Conservation (phyloP, 2,329 filamentous ascomycete species). For the Calonectria naviculata region DNA sequence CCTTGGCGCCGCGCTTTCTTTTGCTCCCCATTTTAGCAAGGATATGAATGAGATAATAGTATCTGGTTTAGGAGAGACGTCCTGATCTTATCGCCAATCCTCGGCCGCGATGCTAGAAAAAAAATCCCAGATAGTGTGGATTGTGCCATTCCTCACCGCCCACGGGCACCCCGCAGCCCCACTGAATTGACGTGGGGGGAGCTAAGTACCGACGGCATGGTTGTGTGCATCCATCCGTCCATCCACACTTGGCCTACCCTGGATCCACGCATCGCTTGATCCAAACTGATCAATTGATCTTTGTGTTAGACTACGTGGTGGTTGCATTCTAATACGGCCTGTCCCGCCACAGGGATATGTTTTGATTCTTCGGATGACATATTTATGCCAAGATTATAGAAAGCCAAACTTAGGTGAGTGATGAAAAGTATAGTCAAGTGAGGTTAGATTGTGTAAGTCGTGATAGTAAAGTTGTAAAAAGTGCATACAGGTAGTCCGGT, state of each 20-base stretch:
- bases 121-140: constrained; percentile 21
- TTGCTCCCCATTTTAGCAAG: constrained; percentile 46
- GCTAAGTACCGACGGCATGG: not conserved
- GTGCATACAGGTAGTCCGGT: too few relatives aligned
- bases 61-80: constrained; percentile 1
- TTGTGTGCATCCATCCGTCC: not conserved
- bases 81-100: constrained; percentile 23
- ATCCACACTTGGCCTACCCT: constrained; percentile 5
- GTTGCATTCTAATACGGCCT: not conserved
- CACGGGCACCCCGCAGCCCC: constrained; percentile 30
- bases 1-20: constrained; percentile 49
- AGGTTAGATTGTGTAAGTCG: not conserved
- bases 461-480: not conserved
- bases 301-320: not conserved
- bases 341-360: not conserved
- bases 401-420: not conserved
- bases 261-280: not conserved
- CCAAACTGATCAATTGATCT: not conserved
- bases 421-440: not conserved
- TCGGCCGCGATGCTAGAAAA: constrained; percentile 23
- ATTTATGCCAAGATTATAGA: too few relatives aligned
- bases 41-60: constrained; percentile 7
- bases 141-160: constrained; percentile 39
- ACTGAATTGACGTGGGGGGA: constrained; percentile 20
- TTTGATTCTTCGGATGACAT: too few relatives aligned